These are phyloP conservation scores for Imleria badia DNA, from an alignment of 768 basidiomycete species.

Conservation along the genomic window DNA sequence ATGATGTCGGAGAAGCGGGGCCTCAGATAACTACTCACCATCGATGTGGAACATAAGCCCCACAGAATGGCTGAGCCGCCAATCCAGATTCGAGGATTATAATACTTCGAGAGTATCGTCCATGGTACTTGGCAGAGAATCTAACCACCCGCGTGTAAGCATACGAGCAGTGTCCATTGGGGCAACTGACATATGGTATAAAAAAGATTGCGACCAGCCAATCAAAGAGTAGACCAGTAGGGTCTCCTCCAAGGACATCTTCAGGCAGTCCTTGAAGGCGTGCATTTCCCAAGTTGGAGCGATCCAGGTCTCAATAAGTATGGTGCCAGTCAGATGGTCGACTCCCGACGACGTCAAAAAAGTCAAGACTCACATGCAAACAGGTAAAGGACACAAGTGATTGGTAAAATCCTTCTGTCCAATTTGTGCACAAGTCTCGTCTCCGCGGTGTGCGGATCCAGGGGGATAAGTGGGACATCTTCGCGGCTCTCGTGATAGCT, in stretches of 20 bases:
- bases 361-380: conserved; percentile 70
- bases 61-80: conserved; percentile 69
- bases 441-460: conserved; percentile 40
- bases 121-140: conserved; percentile 72
- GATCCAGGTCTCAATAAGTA: conserved; percentile 51
- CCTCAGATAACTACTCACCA: conserved; percentile 41
- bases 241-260: conserved; percentile 66
- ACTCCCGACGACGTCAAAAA: not conserved
- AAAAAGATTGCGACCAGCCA: conserved; percentile 80
- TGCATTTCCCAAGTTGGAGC: conserved; percentile 79
- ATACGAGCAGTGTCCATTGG: not conserved
- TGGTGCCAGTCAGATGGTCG: not conserved
- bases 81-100: conserved; percentile 68
- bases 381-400: conserved; percentile 68
- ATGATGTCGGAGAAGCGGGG: not conserved
- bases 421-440: conserved; percentile 59
- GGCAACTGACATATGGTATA: conserved; percentile 66
- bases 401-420: conserved; percentile 66
- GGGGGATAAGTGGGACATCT: conserved; percentile 20
- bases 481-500: conserved; percentile 8
- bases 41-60: conserved; percentile 70
- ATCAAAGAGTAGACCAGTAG: conserved; percentile 67
- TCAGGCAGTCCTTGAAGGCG: conserved; percentile 67
- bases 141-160: conserved; percentile 34
- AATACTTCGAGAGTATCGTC: conserved; percentile 63